Conservation (phyloP, 2,329 filamentous ascomycete species). For the Talaromyces marneffei region DNA sequence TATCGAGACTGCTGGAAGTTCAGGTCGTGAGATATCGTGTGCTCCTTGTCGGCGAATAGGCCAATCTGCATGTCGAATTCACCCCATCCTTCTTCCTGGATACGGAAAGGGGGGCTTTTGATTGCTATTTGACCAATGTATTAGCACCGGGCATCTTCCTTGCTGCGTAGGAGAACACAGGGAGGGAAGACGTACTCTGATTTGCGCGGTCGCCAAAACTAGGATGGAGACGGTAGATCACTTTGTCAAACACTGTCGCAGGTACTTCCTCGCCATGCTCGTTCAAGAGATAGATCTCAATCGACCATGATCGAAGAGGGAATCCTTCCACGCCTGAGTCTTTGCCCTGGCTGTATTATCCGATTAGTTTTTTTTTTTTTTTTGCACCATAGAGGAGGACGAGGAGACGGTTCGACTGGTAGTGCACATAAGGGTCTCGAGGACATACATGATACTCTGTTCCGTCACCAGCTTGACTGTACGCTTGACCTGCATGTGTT, state of each 20-base stretch:
- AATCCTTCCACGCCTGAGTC: slow-evolving; percentile 78
- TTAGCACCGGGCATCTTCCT: background rate
- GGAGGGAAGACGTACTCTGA: slow-evolving; percentile 61
- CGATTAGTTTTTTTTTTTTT: background rate
- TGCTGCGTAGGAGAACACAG: background rate
- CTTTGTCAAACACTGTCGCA: slow-evolving; percentile 84
- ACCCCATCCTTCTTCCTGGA: slow-evolving; percentile 93
- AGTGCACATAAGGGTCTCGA: background rate
- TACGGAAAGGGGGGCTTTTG: slow-evolving; percentile 78
- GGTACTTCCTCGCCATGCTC: slow-evolving; percentile 78
- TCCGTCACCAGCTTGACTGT: slow-evolving; percentile 89
- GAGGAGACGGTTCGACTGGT: background rate
- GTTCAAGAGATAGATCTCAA: slow-evolving; percentile 77
- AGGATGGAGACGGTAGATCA: slow-evolving; percentile 86
- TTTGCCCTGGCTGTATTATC: slow-evolving; percentile 56
- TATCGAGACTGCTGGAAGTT: slow-evolving; percentile 82
- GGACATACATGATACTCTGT: slow-evolving; percentile 76
- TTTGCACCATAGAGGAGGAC: slow-evolving; percentile 1
- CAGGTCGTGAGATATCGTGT: slow-evolving; percentile 76
- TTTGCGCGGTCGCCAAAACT: slow-evolving; percentile 76
- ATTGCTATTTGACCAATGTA: slow-evolving; percentile 54
- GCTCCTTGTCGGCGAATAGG: slow-evolving; percentile 81
- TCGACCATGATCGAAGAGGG: slow-evolving; percentile 87
- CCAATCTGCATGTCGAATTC: slow-evolving; percentile 94
- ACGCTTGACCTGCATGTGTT: slow-evolving; percentile 60